These are phyloP conservation scores for Lachnellula cervina DNA, from an alignment of 2,329 filamentous ascomycete species.

Conservation along the genomic window DNA sequence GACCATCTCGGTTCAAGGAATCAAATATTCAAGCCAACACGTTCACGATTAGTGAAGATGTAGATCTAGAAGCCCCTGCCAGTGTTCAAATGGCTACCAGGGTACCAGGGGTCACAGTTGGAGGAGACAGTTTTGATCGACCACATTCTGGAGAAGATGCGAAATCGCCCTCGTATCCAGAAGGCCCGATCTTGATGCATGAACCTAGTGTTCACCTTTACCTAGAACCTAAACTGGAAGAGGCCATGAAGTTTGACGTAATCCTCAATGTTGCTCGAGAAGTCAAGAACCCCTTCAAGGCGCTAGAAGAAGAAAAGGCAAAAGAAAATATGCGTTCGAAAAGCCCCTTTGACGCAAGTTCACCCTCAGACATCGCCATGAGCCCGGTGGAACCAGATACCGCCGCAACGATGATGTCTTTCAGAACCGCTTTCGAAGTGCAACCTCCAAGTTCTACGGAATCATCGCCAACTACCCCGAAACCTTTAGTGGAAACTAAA, in stretches of 20 bases:
- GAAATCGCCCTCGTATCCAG: constrained; percentile 76
- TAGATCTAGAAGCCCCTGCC: constrained; percentile 46
- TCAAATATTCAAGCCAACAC: constrained; percentile 24
- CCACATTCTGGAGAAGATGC: constrained; percentile 72
- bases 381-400: constrained; percentile 39
- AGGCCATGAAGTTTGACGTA: constrained; percentile 73
- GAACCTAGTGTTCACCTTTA: constrained; percentile 74
- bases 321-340: constrained; percentile 23
- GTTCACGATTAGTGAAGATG: constrained; percentile 32
- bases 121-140: constrained; percentile 59
- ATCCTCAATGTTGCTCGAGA: constrained; percentile 82
- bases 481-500: constrained; percentile 42
- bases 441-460: constrained; percentile 33
- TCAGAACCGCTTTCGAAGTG: constrained; percentile 57
- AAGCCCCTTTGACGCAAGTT: constrained; percentile 23
- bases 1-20: constrained; percentile 29
- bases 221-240: constrained; percentile 71
- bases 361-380: constrained; percentile 25
- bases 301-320: constrained; percentile 31
- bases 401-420: constrained; percentile 52
- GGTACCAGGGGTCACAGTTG: constrained; percentile 42
- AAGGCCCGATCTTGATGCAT: constrained; percentile 78
- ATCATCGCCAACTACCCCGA: constrained; percentile 50
- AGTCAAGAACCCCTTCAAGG: constrained; percentile 68
- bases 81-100: constrained; percentile 58